Evolutionary conservation across 2,329 filamentous ascomycete genomes (phyloP), one percentile per base, ranked within the genome.

Genomic region (Aspergillus spinulosporus): DNA sequence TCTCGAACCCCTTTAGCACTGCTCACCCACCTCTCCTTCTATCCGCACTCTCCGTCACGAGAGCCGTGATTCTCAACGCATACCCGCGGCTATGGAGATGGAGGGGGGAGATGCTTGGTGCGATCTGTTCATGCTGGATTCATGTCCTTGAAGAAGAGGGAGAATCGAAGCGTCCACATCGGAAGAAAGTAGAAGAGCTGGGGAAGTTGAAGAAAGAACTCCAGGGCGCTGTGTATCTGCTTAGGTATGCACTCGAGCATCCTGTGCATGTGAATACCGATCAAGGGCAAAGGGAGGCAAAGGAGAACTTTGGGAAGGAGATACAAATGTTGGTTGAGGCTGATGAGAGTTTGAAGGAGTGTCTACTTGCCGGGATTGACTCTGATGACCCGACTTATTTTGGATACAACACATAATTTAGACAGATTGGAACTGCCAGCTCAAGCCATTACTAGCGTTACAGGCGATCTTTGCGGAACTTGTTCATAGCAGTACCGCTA

Each of bases 81-180:
- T 92, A 90, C 86, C 88, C 89, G 8, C 80, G 90, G 3, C 75
- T 95, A 4, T 72, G 76, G 49, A 74, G 76, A 31, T 86, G 89
- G 76, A 77, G 83, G 29, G 83, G 82, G 3, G 84, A 88, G 57
- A 74, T 93, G 4, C 69, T 91, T 45, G 82, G 82, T 62, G 84
- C 82, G 0, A 61, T 90, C 1, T 79, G 81, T 36, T 67, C 84
- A 1, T 88, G 85, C 68, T 90, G 86, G 85, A 69, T 86, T 3
- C 83, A 83, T 58, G 64, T 85, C 12, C 63, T 74, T 2, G 68
- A 72, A 15, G 76, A 78, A 11, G 62, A 67, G 48, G 60, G 59
- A 3, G 63, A 62, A 40, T 58, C 58, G n/a, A 49, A 39, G 7
- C 40, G 58, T 3, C 34, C 54, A 29, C 54, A 5, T n/a, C 39